Evolutionary conservation across 169 alveolate species (phyloP).

Genomic region (Babesia ovis): DNA sequence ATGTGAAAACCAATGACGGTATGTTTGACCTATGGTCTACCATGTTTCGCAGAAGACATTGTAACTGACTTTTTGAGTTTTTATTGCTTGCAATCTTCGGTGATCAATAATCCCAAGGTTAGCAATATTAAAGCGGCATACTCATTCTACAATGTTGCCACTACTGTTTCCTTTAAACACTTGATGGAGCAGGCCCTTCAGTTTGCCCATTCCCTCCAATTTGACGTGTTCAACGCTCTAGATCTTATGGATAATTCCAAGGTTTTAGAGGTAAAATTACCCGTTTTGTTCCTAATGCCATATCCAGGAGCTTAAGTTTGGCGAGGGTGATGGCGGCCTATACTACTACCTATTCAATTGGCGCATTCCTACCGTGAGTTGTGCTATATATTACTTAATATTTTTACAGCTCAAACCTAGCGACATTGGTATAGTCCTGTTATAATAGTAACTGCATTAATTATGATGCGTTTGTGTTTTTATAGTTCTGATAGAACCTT

Average conservation of each 20-base stretch:
- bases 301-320: conserved; percentile 87
- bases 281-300: not conserved
- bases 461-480: conserved; percentile 6
- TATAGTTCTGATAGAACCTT: conserved; percentile 48
- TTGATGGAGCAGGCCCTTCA: conserved; percentile 90
- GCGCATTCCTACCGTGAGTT: conserved; percentile 77
- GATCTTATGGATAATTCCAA: conserved; percentile 93
- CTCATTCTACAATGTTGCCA: conserved; percentile 88
- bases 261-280: conserved; percentile 77
- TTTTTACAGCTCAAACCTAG: conserved; percentile 47
- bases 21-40: conserved; percentile 20
- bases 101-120: conserved; percentile 84
- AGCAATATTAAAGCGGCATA: conserved; percentile 86
- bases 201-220: conserved; percentile 88
- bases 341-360: conserved; percentile 96
- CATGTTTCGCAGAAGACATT: conserved; percentile 44
- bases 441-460: conserved; percentile 2
- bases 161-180: conserved; percentile 76
- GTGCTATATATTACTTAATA: not conserved
- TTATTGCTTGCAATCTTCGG: conserved; percentile 90
- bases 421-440: conserved; percentile 60
- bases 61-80: conserved; percentile 92
- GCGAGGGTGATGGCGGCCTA: conserved; percentile 95
- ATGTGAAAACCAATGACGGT: conserved; percentile 84
- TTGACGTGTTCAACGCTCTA: conserved; percentile 95